These are phyloP conservation scores for Myriosclerotinia curreyana DNA, from an alignment of 2,329 filamentous ascomycete genomes.

Conservation along the genomic window DNA sequence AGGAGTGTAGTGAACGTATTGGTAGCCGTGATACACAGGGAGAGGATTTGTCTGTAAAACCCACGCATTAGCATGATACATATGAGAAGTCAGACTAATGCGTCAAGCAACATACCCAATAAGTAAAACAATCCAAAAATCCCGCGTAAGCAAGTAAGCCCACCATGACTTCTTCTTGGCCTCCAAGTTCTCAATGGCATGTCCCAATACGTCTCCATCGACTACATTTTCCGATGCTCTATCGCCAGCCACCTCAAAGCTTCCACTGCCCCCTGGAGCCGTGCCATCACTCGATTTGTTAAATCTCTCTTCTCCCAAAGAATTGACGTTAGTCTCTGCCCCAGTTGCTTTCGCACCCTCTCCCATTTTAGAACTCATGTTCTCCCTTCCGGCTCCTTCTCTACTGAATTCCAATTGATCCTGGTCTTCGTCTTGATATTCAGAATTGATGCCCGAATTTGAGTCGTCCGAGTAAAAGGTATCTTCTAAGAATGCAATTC, in stretches of 20 bases:
- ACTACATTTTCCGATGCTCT: slow-evolving; percentile 22
- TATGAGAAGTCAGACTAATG: slow-evolving; percentile 21
- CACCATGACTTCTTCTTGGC: slow-evolving; percentile 56
- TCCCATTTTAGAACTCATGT: slow-evolving; percentile 13
- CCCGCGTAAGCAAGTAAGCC: slow-evolving; percentile 74
- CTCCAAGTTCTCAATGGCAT: slow-evolving; percentile 55
- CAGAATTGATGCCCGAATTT: slow-evolving; percentile 15
- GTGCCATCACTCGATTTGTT: slow-evolving; percentile 32
- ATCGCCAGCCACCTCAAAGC: slow-evolving; percentile 25
- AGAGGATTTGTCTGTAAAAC: slow-evolving; percentile 64
- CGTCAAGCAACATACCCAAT: slow-evolving; percentile 56
- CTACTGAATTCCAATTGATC: slow-evolving; percentile 19
- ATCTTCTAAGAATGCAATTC: slow-evolving; percentile 36
- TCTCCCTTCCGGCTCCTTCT: slow-evolving; percentile 21
- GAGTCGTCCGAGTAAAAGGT: slow-evolving; percentile 30
- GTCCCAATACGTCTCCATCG: slow-evolving; percentile 32
- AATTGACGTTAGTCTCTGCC: slow-evolving; percentile 27
- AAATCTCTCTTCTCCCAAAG: slow-evolving; percentile 23
- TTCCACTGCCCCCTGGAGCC: slow-evolving; percentile 23
- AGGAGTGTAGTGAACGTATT: slow-evolving; percentile 88
- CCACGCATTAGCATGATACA: background rate
- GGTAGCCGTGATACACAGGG: slow-evolving; percentile 86
- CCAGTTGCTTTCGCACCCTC: slow-evolving; percentile 24
- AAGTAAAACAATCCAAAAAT: slow-evolving; percentile 82
- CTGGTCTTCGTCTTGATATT: slow-evolving; percentile 15